Percentiles rank a stretch among this genome's conserved stretches.
Conservation (phyloP, 495 filamentous ascomycete species). For the Tuber microsphaerosporum region DNA sequence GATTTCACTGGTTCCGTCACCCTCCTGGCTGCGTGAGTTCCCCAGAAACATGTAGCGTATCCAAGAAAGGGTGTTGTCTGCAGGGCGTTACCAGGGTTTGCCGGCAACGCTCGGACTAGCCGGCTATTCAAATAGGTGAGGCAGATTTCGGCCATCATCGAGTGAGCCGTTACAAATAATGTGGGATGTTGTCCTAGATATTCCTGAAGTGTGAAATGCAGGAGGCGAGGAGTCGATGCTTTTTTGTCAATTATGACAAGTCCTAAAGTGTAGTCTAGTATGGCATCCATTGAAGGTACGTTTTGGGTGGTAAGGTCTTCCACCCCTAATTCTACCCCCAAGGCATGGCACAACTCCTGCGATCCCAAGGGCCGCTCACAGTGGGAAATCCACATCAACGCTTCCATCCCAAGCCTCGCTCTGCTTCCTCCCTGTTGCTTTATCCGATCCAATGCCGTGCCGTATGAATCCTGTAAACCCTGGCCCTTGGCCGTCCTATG, state of each 20-base stretch:
- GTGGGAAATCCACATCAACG: background rate
- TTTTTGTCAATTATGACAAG: background rate
- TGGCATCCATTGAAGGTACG: background rate
- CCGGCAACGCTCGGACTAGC: rapidly evolving
- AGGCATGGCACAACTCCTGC: background rate
- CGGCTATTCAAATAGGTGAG: background rate
- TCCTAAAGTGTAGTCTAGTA: background rate
- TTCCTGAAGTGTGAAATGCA: background rate
- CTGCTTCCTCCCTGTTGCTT: background rate
- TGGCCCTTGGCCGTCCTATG: background rate
- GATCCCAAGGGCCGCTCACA: background rate
- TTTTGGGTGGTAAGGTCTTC: background rate
- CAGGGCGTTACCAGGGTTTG: background rate
- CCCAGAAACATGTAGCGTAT: too few species aligned
- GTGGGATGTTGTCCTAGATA: background rate
- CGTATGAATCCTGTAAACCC: background rate
- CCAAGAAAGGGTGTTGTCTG: background rate
- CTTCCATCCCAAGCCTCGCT: background rate
- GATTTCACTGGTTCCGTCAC: too few species aligned
- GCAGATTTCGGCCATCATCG: background rate
- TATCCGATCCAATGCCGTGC: background rate
- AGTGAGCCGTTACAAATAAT: background rate
- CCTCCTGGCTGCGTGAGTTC: too few species aligned
- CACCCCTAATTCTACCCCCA: background rate
- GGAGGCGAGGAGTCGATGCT: background rate